Evolutionary conservation across 2,329 filamentous ascomycete species (phyloP), one percentile per base, ranked within the genome.

Genomic region (Aspergillus unguis): DNA sequence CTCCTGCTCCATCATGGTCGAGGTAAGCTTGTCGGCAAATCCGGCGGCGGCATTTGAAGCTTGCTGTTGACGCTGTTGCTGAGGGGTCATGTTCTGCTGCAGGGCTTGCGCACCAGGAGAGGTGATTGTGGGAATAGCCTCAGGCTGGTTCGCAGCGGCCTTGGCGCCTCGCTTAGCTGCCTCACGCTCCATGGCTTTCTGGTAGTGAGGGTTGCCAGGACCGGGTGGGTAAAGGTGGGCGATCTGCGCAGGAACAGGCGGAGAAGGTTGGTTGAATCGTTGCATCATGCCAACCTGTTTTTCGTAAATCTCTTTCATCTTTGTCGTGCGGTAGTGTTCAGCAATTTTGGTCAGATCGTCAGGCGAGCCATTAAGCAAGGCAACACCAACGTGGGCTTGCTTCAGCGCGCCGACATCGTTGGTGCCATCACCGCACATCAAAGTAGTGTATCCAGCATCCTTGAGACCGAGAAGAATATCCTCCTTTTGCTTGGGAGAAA

Each of bases 261-360:
- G 94, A 1, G 85, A 72, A 10, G 92, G 90, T 72, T 96, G 92
- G 70, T 95, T 96, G 81, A 97, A 99, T 58, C 92, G 85, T 68
- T 87, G 83, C 90, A 99, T 96, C 71, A 99, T 81, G 43, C 85
- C 79, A 52, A 88, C 82, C 71, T 99, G 94, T 79, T 99, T 97
- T 77, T 97, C 90, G 70, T 99, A 99, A 59, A 99, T 84, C 60
- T 96, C 92, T 80, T 96, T 97, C 89, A 99, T 95, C 80, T 91
- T 95, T 37, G 87, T 95, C 71, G 91, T 95, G 62, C 94, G 87
- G 65, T 88, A 86, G 73, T 99, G 92, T 67, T 97, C 94, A 27
- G 88, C 87, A 63, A 99, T 99, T 70, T 87, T 91, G 52, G 85
- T 86, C 49, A 99, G 81, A 69, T 97, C 94, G 25, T 97, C 89